Evolutionary conservation across 179 eudicot species (phyloP).

Genomic region (Nepenthes alata): DNA sequence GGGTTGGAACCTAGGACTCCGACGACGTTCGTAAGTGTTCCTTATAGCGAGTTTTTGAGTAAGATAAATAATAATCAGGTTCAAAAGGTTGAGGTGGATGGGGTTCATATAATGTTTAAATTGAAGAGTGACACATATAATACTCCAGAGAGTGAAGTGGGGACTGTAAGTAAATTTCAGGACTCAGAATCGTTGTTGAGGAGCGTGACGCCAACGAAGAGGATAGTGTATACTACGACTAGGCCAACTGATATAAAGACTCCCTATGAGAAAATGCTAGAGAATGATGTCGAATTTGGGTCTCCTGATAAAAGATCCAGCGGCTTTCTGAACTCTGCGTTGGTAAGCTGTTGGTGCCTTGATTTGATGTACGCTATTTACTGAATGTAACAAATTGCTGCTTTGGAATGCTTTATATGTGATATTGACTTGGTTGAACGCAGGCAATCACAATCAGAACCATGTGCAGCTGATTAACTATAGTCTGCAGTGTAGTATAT

Average conservation of each 20-base stretch:
- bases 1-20: conserved; percentile 63
- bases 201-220: conserved; percentile 51
- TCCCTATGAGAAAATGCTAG: conserved; percentile 92
- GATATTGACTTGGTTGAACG: background rate
- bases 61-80: conserved; percentile 61
- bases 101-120: conserved; percentile 68
- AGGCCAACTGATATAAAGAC: conserved; percentile 80
- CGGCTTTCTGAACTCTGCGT: conserved; percentile 74
- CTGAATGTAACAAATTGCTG: background rate
- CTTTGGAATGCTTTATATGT: background rate
- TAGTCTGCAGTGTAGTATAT: no score
- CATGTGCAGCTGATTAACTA: no score
- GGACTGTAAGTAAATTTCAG: conserved; percentile 29
- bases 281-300: conserved; percentile 81
- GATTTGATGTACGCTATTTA: background rate
- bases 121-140: conserved; percentile 40
- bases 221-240: conserved; percentile 68
- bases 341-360: conserved; percentile 39
- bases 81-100: conserved; percentile 91
- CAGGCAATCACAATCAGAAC: background rate
- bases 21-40: conserved; percentile 51
- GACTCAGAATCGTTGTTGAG: conserved; percentile 55
- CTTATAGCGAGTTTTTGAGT: conserved; percentile 75
- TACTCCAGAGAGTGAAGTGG: conserved; percentile 25
- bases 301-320: conserved; percentile 92